phyloP scores from a whole-genome alignment of 2,329 filamentous ascomycete species.

The Sporothrix protearum region DNA sequence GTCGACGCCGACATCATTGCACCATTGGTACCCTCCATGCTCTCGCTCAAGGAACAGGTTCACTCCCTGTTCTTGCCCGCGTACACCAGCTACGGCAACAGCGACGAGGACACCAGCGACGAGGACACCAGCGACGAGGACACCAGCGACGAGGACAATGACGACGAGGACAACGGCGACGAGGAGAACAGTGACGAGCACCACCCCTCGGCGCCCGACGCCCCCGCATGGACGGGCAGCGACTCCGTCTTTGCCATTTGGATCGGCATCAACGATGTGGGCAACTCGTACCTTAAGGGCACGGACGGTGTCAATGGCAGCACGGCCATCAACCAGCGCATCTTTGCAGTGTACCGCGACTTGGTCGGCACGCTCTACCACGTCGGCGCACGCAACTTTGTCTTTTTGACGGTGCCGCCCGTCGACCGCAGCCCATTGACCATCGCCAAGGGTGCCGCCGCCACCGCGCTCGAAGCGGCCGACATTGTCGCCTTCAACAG shows the following conservation, averaged over 20 bases:
- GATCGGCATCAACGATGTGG: constrained; percentile 55
- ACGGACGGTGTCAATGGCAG: constrained; percentile 42
- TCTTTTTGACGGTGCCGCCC: constrained; percentile 57
- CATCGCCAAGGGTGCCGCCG: constrained; percentile 28
- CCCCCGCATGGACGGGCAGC: constrained; percentile 41
- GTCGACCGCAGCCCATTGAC: constrained; percentile 42
- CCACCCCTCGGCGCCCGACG: constrained; percentile 29
- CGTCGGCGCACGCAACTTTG: constrained; percentile 55
- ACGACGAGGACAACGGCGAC: neutral
- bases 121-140: constrained; percentile 29
- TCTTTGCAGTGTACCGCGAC: constrained; percentile 43
- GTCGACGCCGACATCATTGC: constrained; percentile 48
- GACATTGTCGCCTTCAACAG: constrained; percentile 27
- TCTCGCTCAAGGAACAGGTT: constrained; percentile 53
- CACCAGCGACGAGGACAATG: constrained; percentile 17
- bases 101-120: neutral
- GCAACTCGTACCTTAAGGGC: constrained; percentile 41
- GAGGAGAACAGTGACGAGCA: neutral
- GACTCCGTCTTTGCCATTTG: constrained; percentile 49
- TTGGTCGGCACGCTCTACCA: constrained; percentile 47
- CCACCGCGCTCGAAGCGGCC: constrained; percentile 32
- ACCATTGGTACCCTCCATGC: constrained; percentile 45
- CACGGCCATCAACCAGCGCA: constrained; percentile 38
- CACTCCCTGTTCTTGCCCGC: constrained; percentile 37
- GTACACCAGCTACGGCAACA: constrained; percentile 30